Evolutionary conservation across 116 monocot genomes (phyloP).

Genomic region (Trichopus zeylanicus): DNA sequence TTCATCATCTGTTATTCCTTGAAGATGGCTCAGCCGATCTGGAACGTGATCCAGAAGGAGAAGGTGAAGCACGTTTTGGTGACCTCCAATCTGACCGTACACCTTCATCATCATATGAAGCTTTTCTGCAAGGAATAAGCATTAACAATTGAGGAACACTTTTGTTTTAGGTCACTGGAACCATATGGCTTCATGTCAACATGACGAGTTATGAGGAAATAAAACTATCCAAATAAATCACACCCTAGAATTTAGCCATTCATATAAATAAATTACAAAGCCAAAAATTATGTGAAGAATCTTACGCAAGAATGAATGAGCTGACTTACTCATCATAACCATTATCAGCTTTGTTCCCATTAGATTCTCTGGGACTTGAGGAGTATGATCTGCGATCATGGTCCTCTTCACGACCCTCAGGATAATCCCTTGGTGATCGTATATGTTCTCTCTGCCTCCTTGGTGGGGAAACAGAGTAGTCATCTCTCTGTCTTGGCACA

Average conservation of each 20-base stretch:
- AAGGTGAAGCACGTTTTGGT: conserved; percentile 19
- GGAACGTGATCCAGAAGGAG: conserved; percentile 43
- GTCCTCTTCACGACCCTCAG: conserved; percentile 12
- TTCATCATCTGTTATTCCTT: conserved; percentile 15
- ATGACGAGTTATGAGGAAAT: too few species aligned
- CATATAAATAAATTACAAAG: background rate
- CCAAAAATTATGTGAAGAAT: background rate
- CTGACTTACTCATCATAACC: conserved; percentile 18
- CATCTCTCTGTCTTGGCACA: conserved; percentile 25
- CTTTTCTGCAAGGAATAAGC: conserved; percentile 12
- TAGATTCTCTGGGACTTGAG: conserved; percentile 9
- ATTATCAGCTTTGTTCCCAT: conserved; percentile 15
- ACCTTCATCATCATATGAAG: conserved; percentile 6
- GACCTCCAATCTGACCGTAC: conserved; percentile 13
- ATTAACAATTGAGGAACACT: background rate
- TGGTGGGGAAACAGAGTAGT: conserved; percentile 38
- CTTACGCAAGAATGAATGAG: background rate
- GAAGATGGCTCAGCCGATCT: conserved; percentile 46
- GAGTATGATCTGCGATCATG: conserved; percentile 17
- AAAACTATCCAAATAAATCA: background rate
- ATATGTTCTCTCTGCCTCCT: conserved; percentile 16
- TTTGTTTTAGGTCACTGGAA: background rate
- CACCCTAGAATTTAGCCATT: background rate
- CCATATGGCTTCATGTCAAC: too few species aligned
- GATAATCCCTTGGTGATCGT: conserved; percentile 31